Conservation (phyloP, 805 yeast species). For the Yarrowia sp. region DNA sequence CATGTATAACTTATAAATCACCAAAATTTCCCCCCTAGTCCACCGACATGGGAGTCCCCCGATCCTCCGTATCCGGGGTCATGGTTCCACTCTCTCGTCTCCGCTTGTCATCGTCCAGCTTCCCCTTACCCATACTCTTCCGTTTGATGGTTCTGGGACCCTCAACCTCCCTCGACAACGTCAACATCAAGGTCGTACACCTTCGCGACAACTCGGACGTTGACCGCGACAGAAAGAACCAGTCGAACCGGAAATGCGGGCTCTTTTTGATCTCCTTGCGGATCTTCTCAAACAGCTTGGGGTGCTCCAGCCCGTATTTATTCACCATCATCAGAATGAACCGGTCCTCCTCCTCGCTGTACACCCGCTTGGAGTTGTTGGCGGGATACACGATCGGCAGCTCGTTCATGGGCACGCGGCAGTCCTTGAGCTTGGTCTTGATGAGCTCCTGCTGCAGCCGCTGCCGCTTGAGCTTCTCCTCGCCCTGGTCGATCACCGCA, state of each 20-base stretch:
- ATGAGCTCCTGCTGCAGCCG: slow-evolving; percentile 79
- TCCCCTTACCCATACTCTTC: slow-evolving; percentile 42
- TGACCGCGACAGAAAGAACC: slow-evolving; percentile 81
- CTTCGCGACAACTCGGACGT: slow-evolving; percentile 81
- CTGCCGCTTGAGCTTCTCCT: slow-evolving; percentile 72
- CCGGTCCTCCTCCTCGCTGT: slow-evolving; percentile 89
- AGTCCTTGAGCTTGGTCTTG: slow-evolving; percentile 73
- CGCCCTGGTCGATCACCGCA: slow-evolving; percentile 84
- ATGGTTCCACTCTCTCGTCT: slow-evolving; percentile 12
- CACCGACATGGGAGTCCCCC: slow-evolving; percentile 5
- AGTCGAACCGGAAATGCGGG: slow-evolving; percentile 84
- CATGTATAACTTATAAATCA: neutral
- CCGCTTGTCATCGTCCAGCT: slow-evolving; percentile 28
- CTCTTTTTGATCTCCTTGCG: slow-evolving; percentile 75
- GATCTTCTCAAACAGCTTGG: slow-evolving; percentile 78
- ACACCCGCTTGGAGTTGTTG: slow-evolving; percentile 69
- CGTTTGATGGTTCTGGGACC: slow-evolving; percentile 48
- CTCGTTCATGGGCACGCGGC: slow-evolving; percentile 80
- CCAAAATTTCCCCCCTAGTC: neutral
- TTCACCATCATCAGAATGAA: slow-evolving; percentile 81
- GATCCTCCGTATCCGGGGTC: slow-evolving; percentile 16
- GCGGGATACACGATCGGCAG: slow-evolving; percentile 76
- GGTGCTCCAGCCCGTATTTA: slow-evolving; percentile 79
- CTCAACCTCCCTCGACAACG: slow-evolving; percentile 74
- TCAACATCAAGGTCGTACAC: slow-evolving; percentile 75